phyloP scores from a whole-genome alignment of 306 rosid species.

The Trifolium repens region DNA sequence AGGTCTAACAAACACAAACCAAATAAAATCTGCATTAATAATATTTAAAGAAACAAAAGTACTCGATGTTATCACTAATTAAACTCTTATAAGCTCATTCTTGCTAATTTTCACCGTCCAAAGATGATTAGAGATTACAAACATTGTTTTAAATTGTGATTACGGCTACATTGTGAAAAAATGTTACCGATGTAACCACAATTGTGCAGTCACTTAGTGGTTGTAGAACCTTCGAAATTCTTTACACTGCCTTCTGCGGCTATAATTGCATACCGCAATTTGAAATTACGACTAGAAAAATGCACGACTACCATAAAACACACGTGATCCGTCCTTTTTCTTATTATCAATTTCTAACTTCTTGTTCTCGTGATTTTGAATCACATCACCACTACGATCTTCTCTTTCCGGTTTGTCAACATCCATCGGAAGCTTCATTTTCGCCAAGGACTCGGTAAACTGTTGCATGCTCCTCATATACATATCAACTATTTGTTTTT shows the following conservation, averaged over 20 bases:
- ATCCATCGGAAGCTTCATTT: constrained; percentile 92
- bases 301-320: constrained; percentile 87
- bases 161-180: not conserved
- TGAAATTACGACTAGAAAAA: constrained; percentile 58
- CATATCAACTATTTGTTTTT: constrained; percentile 89
- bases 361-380: constrained; percentile 50
- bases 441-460: constrained; percentile 81
- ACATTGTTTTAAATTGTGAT: not conserved
- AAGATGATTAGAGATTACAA: not conserved
- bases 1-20: not conserved
- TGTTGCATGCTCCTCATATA: constrained; percentile 93
- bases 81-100: constrained; percentile 29
- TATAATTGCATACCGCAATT: not conserved
- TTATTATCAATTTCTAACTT: constrained; percentile 60
- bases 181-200: not conserved
- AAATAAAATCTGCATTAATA: constrained; percentile 29
- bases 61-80: constrained; percentile 30
- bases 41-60: constrained; percentile 37
- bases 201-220: not conserved
- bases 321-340: constrained; percentile 79
- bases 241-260: not conserved
- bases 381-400: constrained; percentile 51
- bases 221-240: not conserved
- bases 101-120: constrained; percentile 39
- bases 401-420: constrained; percentile 60